These are phyloP conservation scores for Mucor plumbeus DNA, from an alignment of 371 early-diverging fungal genomes.

Conservation along the genomic window DNA sequence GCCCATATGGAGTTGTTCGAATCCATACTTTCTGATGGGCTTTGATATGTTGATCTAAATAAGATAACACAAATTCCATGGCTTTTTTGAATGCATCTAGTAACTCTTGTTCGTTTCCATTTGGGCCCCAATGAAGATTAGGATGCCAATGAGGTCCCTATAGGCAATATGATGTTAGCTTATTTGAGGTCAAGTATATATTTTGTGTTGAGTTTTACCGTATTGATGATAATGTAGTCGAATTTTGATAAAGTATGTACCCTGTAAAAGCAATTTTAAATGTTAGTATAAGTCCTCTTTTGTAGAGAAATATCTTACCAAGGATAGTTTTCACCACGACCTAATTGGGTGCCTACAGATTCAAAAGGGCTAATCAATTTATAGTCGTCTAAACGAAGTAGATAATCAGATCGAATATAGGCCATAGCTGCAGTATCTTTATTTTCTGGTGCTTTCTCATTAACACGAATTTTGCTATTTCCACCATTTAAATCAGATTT, in stretches of 20 bases:
- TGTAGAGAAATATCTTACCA: slow-evolving; percentile 31
- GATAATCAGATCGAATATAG: slow-evolving; percentile 44
- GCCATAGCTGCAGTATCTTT: slow-evolving; percentile 37
- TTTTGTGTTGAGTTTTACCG: slow-evolving; percentile 28
- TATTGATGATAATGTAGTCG: slow-evolving; percentile 50
- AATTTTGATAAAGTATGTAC: slow-evolving; percentile 45
- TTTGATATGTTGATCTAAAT: slow-evolving; percentile 31
- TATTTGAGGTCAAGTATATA: not conserved
- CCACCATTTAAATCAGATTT: slow-evolving; percentile 39
- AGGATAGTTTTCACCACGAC: slow-evolving; percentile 51
- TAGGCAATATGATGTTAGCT: not conserved
- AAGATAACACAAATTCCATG: slow-evolving; percentile 35
- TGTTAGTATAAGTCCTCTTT: not conserved
- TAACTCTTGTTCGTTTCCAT: slow-evolving; percentile 40
- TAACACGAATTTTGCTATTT: slow-evolving; percentile 31
- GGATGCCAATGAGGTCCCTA: slow-evolving; percentile 57
- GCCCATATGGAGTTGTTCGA: slow-evolving; percentile 55
- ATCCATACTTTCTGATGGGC: slow-evolving; percentile 49
- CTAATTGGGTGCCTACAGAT: slow-evolving; percentile 38
- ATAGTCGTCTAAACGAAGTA: slow-evolving; percentile 46
- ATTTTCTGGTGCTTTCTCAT: slow-evolving; percentile 19
- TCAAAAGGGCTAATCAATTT: slow-evolving; percentile 48
- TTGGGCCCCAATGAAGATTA: slow-evolving; percentile 41
- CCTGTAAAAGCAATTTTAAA: slow-evolving; percentile 21
- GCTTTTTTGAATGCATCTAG: slow-evolving; percentile 41